Evolutionary conservation across 192 early-diverging fungal species (phyloP).

Genomic region (Linnemannia hyalina): DNA sequence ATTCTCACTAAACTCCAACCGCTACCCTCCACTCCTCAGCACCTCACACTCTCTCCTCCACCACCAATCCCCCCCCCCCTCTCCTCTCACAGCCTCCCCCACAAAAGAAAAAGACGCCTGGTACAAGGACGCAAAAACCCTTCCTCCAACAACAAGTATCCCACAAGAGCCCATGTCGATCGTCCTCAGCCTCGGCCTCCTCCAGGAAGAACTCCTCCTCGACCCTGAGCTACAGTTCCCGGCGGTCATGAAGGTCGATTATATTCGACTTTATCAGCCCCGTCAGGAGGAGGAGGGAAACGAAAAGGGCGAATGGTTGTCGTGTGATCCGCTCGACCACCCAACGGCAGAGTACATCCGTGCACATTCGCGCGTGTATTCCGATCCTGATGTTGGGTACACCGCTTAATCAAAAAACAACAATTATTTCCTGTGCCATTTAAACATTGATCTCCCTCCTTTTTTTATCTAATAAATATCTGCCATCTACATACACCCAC

Average conservation of each 20-base stretch:
- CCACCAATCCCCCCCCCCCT: conserved; percentile 30
- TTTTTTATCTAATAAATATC: no score
- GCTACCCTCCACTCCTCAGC: conserved; percentile 19
- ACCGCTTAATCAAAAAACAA: not conserved
- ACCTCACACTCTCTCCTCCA: conserved; percentile 41
- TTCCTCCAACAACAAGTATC: conserved; percentile 57
- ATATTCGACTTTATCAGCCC: conserved; percentile 68
- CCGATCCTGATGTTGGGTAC: conserved; percentile 27
- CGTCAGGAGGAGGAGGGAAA: not conserved
- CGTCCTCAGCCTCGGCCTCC: conserved; percentile 67
- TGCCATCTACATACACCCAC: no score
- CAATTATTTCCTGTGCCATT: no score
- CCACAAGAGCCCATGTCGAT: conserved; percentile 73
- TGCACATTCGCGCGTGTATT: conserved; percentile 65
- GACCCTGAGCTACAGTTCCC: conserved; percentile 50
- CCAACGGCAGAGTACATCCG: conserved; percentile 68
- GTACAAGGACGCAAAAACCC: conserved; percentile 13
- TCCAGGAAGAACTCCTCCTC: conserved; percentile 54
- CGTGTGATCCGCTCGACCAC: conserved; percentile 66
- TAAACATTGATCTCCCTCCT: no score
- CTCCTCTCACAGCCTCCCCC: not conserved
- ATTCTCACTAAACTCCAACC: not conserved
- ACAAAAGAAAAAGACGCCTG: not conserved
- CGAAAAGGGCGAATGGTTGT: conserved; percentile 35
- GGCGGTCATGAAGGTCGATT: conserved; percentile 68